Evolutionary conservation across 2,329 filamentous ascomycete genomes (phyloP).

Genomic region (Claviceps lovelessii): DNA sequence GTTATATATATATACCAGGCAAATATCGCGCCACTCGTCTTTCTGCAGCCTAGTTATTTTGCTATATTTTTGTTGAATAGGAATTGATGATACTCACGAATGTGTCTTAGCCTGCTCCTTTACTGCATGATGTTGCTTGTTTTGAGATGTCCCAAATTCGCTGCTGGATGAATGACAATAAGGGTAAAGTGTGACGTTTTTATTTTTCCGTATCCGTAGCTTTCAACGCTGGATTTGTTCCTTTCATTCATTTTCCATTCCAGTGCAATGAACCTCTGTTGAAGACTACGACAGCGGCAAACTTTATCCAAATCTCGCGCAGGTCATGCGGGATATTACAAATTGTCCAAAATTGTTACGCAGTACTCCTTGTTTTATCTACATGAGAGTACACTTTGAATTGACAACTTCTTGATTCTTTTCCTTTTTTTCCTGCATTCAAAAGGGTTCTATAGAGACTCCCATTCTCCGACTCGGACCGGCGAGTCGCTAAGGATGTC

Average conservation of each 20-base stretch:
- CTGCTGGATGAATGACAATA: not conserved
- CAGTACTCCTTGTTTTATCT: too few relatives aligned
- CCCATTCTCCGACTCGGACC: constrained; percentile 30
- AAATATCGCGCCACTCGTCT: not conserved
- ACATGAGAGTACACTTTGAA: too few relatives aligned
- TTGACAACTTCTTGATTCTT: too few relatives aligned
- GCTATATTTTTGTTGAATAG: not conserved
- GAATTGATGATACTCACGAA: not conserved
- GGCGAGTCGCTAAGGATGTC: constrained; percentile 37
- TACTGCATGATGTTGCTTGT: not conserved
- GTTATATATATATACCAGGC: constrained; percentile 5
- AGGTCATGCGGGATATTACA: not conserved
- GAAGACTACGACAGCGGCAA: too few relatives aligned
- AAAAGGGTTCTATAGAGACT: constrained; percentile 10
- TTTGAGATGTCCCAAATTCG: not conserved
- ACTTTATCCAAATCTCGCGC: too few relatives aligned
- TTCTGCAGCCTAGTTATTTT: not conserved
- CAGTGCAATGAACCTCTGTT: not conserved
- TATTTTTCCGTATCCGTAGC: too few relatives aligned
- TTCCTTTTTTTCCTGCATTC: not conserved
- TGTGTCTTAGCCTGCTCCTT: not conserved
- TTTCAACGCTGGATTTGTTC: not conserved
- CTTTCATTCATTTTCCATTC: too few relatives aligned
- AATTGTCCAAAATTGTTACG: not conserved
- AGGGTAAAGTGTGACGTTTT: not conserved